Conservation (phyloP, 345 rosid species). For the Orychophragmus violaceus region DNA sequence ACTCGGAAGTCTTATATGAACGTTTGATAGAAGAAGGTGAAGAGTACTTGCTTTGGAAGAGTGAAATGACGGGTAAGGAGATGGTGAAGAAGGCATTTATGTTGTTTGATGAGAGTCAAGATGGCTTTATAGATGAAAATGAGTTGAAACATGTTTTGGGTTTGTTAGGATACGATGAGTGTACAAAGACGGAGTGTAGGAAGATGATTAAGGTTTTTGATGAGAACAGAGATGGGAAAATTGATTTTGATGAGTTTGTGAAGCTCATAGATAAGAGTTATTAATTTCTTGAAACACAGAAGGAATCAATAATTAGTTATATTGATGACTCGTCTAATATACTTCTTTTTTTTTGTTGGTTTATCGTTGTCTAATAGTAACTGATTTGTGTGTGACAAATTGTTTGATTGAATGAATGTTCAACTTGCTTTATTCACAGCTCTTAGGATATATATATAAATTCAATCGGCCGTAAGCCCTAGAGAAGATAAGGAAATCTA, state of each 20-base stretch:
- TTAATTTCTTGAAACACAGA: neutral
- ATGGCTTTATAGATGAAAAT: slow-evolving; percentile 57
- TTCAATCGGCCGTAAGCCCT: too few relatives aligned
- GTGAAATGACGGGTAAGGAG: slow-evolving; percentile 36
- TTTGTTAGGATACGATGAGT: slow-evolving; percentile 32
- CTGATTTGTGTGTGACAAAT: neutral
- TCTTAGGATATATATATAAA: too few relatives aligned
- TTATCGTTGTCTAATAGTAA: neutral
- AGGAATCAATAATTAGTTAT: neutral
- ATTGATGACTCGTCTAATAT: neutral
- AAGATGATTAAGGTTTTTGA: slow-evolving; percentile 50
- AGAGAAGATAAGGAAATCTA: too few relatives aligned
- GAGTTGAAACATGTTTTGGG: slow-evolving; percentile 42
- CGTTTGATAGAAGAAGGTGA: slow-evolving; percentile 27
- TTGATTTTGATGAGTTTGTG: slow-evolving; percentile 49
- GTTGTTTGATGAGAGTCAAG: slow-evolving; percentile 52
- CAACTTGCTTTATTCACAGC: too few relatives aligned
- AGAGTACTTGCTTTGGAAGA: slow-evolving; percentile 36
- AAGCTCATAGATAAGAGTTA: slow-evolving; percentile 42
- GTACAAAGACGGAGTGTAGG: slow-evolving; percentile 49
- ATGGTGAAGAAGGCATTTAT: slow-evolving; percentile 46
- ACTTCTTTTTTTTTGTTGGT: neutral
- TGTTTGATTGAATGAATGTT: too few relatives aligned
- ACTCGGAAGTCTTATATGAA: slow-evolving; percentile 20
- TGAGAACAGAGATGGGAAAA: slow-evolving; percentile 43